phyloP scores from a whole-genome alignment of 352 stramenopile species.

The Globisporangium splendens region DNA sequence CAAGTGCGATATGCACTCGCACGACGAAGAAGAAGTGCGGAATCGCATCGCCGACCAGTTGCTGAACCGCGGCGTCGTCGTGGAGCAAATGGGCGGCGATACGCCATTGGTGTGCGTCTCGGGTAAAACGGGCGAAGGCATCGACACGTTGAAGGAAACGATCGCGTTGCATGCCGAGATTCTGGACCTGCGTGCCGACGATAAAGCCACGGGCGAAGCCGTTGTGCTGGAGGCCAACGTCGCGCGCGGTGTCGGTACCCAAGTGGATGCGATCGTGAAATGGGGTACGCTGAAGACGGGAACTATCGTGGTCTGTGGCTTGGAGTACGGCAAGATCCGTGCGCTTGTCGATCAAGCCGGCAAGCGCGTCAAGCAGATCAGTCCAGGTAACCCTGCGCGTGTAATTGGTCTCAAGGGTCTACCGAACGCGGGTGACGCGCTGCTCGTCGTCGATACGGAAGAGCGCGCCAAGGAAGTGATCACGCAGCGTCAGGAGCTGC shows the following conservation, averaged over 20 bases:
- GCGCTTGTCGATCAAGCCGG: constrained; percentile 60
- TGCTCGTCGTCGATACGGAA: constrained; percentile 72
- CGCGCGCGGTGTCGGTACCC: constrained; percentile 91
- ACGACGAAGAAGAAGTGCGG: constrained; percentile 63
- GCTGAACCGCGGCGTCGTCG: constrained; percentile 91
- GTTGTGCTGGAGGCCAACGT: constrained; percentile 96
- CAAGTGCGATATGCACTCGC: constrained; percentile 93
- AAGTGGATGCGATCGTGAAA: constrained; percentile 96
- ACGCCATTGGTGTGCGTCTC: constrained; percentile 94
- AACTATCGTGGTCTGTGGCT: constrained; percentile 93
- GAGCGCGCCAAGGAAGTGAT: constrained; percentile 81
- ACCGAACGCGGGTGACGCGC: constrained; percentile 68
- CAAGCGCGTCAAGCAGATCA: constrained; percentile 88
- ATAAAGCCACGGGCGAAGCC: constrained; percentile 84
- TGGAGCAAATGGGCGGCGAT: constrained; percentile 93
- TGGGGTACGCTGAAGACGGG: constrained; percentile 95
- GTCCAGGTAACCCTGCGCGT: constrained; percentile 89
- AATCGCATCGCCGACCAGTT: constrained; percentile 84
- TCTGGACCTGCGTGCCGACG: constrained; percentile 94
- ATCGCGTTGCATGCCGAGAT: constrained; percentile 96
- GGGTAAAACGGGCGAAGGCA: constrained; percentile 91
- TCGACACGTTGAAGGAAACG: constrained; percentile 96
- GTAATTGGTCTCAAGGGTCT: constrained; percentile 84
- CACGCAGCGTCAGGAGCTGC: constrained; percentile 58
- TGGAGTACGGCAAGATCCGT: constrained; percentile 93